Evolutionary conservation across 495 filamentous ascomycete genomes (phyloP).

Genomic region (Copromyces sp.): DNA sequence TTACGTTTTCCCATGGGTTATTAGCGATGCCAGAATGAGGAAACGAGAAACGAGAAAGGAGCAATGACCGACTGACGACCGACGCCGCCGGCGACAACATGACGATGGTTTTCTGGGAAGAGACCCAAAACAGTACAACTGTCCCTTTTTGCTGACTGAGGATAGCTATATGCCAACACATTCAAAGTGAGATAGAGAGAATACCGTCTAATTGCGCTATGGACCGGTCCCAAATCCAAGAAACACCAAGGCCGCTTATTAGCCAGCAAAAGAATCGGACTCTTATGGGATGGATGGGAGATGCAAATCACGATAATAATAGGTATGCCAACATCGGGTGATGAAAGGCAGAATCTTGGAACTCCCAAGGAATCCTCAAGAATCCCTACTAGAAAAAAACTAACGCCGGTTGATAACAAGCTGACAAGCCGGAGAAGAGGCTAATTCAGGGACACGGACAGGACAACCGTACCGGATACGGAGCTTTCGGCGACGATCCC

Average conservation of each 20-base stretch:
- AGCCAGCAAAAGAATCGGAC: background rate
- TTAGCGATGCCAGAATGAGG: background rate
- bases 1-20: background rate
- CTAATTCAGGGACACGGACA: background rate
- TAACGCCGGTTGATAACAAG: background rate
- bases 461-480: background rate
- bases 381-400: too few relatives aligned
- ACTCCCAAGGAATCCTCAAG: background rate
- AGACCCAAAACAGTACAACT: background rate
- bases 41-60: background rate
- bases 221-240: background rate
- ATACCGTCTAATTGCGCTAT: background rate
- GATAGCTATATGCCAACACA: background rate
- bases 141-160: background rate
- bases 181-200: too few relatives aligned
- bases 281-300: background rate
- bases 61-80: background rate
- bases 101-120: background rate
- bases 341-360: background rate
- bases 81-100: background rate
- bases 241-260: background rate
- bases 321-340: background rate
- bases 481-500: background rate
- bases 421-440: background rate
- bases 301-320: background rate